Conservation (phyloP, 352 stramenopile genomes). For the Phytophthora kernoviae region DNA sequence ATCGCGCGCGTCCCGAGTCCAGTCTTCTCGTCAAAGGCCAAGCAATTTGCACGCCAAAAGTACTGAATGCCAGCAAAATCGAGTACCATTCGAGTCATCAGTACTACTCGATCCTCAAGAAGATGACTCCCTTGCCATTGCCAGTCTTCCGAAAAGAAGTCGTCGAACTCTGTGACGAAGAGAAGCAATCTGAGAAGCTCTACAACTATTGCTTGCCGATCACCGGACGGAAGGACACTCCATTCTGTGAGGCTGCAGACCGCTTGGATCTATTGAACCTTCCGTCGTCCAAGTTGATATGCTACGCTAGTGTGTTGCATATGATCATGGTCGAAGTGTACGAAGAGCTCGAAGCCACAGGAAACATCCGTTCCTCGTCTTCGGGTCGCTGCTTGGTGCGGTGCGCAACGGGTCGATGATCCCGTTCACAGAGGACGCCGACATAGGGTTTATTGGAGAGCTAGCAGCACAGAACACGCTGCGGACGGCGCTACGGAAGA, state of each 20-base stretch:
- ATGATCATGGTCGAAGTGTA: slow-evolving; percentile 52
- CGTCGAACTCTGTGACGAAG: slow-evolving; percentile 17
- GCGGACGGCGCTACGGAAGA: slow-evolving; percentile 27
- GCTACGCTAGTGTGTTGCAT: slow-evolving; percentile 45
- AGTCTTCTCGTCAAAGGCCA: not conserved
- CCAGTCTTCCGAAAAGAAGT: slow-evolving; percentile 30
- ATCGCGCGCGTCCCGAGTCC: slow-evolving; percentile 6
- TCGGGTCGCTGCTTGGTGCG: slow-evolving; percentile 43
- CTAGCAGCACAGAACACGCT: slow-evolving; percentile 14
- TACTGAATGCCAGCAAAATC: slow-evolving; percentile 3
- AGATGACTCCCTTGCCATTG: not conserved
- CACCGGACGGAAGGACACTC: slow-evolving; percentile 34
- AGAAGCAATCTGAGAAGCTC: not conserved
- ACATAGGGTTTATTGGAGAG: slow-evolving; percentile 41
- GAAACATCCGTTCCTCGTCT: slow-evolving; percentile 28
- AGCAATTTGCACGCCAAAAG: slow-evolving; percentile 3
- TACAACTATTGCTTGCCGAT: slow-evolving; percentile 47
- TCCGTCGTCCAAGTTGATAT: slow-evolving; percentile 20
- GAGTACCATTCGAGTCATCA: slow-evolving; percentile 15
- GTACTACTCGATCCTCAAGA: slow-evolving; percentile 17
- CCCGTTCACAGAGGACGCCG: slow-evolving; percentile 58
- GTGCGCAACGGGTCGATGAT: slow-evolving; percentile 51
- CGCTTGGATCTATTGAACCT: slow-evolving; percentile 38
- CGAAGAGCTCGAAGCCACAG: slow-evolving; percentile 26
- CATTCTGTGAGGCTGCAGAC: slow-evolving; percentile 38